A percentile compares a stretch with the other conserved stretches of the same genome.
phyloP scores from a whole-genome alignment of 2,329 filamentous ascomycete genomes.

The Fusarium nisikadoi region DNA sequence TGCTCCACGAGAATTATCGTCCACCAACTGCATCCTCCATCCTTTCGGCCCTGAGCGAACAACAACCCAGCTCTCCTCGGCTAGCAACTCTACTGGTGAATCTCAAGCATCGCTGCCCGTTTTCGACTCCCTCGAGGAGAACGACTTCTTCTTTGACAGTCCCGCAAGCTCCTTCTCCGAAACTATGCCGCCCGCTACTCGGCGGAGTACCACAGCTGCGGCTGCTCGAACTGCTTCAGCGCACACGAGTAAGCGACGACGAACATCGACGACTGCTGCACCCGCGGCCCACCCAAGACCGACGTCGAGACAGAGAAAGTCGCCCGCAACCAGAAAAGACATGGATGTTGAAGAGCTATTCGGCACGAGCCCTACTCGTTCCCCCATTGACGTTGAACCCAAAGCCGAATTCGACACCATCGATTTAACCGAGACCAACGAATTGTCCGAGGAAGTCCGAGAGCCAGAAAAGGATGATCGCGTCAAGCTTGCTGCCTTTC shows the following conservation, averaged over 20 bases:
- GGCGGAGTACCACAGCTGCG: slow-evolving; percentile 31
- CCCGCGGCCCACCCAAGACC: slow-evolving; percentile 6
- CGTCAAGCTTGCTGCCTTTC: slow-evolving; percentile 65
- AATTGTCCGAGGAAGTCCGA: slow-evolving; percentile 56
- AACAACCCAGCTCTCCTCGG: slow-evolving; percentile 36
- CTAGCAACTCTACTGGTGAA: slow-evolving; percentile 38
- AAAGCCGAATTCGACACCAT: slow-evolving; percentile 46
- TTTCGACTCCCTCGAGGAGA: slow-evolving; percentile 46
- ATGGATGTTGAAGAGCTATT: slow-evolving; percentile 46
- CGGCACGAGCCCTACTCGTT: slow-evolving; percentile 31
- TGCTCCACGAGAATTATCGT: slow-evolving; percentile 40
- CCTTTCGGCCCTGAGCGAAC: slow-evolving; percentile 32
- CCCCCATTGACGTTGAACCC: slow-evolving; percentile 23
- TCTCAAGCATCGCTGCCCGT: slow-evolving; percentile 43
- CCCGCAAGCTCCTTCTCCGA: slow-evolving; percentile 46
- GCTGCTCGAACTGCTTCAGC: slow-evolving; percentile 16
- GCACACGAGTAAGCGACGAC: slow-evolving; percentile 44
- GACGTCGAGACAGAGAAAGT: slow-evolving; percentile 15
- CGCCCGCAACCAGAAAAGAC: slow-evolving; percentile 14
- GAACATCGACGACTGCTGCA: slow-evolving; percentile 28
- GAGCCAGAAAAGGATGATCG: slow-evolving; percentile 60
- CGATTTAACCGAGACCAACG: slow-evolving; percentile 54
- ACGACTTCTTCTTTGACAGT: slow-evolving; percentile 39
- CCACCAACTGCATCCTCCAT: slow-evolving; percentile 32
- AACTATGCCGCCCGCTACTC: slow-evolving; percentile 43